These are phyloP conservation scores for Cutaneotrichosporon sp. DNA, from an alignment of 1,284 basidiomycete genomes.

Conservation along the genomic window DNA sequence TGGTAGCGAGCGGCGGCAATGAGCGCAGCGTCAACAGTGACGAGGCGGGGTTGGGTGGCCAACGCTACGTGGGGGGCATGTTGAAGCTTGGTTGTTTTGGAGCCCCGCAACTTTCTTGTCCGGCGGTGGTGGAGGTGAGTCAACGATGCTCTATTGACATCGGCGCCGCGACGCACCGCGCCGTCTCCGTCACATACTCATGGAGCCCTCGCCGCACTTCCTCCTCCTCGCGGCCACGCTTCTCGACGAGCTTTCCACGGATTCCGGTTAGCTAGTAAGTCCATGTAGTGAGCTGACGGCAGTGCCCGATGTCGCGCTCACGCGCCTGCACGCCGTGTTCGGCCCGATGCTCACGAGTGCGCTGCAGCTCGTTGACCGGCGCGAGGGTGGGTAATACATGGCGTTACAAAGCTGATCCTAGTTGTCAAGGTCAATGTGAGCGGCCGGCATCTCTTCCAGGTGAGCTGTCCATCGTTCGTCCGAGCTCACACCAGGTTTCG, in stretches of 20 bases:
- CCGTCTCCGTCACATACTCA: not conserved
- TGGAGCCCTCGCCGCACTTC: conserved; percentile 14
- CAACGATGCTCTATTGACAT: not conserved
- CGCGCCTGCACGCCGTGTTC: conserved; percentile 37
- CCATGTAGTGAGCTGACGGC: not conserved
- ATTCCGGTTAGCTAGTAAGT: not conserved
- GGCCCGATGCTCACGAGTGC: conserved; percentile 41
- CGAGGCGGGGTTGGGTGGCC: conserved; percentile 1
- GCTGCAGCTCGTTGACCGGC: conserved; percentile 38
- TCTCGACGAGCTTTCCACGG: conserved; percentile 20
- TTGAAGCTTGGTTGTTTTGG: not conserved
- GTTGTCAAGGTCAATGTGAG: conserved; percentile 27
- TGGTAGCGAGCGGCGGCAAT: no score
- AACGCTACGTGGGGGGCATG: not conserved
- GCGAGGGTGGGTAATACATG: conserved; percentile 30
- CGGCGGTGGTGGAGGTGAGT: not conserved
- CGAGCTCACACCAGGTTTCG: conserved; percentile 23
- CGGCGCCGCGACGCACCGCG: no score
- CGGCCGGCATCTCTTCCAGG: conserved; percentile 29
- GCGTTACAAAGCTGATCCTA: conserved; percentile 9
- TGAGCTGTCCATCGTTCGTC: conserved; percentile 4
- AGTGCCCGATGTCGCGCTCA: conserved; percentile 27
- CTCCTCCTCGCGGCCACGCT: conserved; percentile 27
- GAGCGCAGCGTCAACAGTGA: not conserved
- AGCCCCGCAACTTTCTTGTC: not conserved